A percentile compares a stretch with the other conserved stretches of the same genome.
phyloP scores from a whole-genome alignment of 495 filamentous ascomycete species.

The Daldinia concentrica region DNA sequence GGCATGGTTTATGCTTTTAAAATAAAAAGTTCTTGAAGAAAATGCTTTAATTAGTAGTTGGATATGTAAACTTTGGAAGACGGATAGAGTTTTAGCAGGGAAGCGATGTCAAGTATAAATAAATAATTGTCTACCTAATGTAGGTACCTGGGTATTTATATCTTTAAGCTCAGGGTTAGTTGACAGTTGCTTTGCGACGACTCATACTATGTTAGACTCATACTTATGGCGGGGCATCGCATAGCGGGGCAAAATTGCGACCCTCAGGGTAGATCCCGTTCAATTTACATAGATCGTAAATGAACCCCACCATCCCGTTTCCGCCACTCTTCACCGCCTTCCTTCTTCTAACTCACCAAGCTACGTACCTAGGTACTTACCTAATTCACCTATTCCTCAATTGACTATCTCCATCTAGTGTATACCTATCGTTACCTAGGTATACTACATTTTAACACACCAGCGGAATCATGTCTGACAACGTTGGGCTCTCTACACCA shows the following conservation, averaged over 20 bases:
- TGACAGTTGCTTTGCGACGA: conserved; percentile 22
- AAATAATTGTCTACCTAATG: not conserved
- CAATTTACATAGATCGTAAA: not conserved
- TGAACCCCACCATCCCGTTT: conserved; percentile 23
- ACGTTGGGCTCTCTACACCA: conserved; percentile 96
- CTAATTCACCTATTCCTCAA: no score
- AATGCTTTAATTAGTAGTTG: not conserved
- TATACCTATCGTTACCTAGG: no score
- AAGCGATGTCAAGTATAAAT: not conserved
- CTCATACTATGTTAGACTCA: not conserved
- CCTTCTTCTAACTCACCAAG: conserved; percentile 19
- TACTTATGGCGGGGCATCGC: conserved; percentile 31
- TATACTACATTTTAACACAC: conserved; percentile 2
- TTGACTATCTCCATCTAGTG: not conserved
- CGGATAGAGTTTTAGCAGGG: not conserved
- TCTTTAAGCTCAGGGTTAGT: not conserved
- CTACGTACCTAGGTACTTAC: conserved; percentile 3
- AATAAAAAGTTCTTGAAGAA: not conserved
- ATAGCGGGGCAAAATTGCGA: conserved; percentile 25
- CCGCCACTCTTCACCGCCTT: conserved; percentile 36
- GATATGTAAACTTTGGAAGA: not conserved
- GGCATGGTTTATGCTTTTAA: conserved; percentile 36
- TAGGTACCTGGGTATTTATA: conserved; percentile 18
- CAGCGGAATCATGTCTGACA: conserved; percentile 79
- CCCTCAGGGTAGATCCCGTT: conserved; percentile 24